phyloP scores from a whole-genome alignment of 768 basidiomycete genomes.

The Lactifluus piperatus region DNA sequence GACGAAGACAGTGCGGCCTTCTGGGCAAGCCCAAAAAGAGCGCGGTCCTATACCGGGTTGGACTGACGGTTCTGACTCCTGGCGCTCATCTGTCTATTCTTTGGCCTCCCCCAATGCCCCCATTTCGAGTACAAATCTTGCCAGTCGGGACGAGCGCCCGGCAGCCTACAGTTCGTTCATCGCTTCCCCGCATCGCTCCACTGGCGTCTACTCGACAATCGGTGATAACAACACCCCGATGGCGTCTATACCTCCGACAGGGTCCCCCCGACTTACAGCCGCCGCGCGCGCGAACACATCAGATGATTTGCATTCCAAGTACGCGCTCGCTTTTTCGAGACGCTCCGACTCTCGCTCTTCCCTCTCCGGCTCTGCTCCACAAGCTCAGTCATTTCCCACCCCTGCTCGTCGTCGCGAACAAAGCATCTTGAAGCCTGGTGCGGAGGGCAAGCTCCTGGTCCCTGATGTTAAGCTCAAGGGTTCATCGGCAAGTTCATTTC shows the following conservation, averaged over 20 bases:
- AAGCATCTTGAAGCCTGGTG: conserved; percentile 47
- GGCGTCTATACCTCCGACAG: conserved; percentile 6
- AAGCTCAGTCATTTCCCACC: conserved; percentile 27
- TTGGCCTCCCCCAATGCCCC: conserved; percentile 35
- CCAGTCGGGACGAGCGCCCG: conserved; percentile 26
- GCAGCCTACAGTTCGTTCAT: conserved; percentile 39
- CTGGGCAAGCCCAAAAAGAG: conserved; percentile 24
- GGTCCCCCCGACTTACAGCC: conserved; percentile 24
- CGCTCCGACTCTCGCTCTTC: conserved; percentile 44
- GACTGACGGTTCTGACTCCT: conserved; percentile 58
- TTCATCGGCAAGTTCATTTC: conserved; percentile 28
- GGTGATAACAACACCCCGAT: conserved; percentile 25
- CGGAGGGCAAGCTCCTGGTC: conserved; percentile 56
- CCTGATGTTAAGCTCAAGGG: conserved; percentile 36
- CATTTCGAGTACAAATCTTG: conserved; percentile 18
- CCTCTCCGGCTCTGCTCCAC: conserved; percentile 26
- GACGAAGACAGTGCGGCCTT: conserved; percentile 22
- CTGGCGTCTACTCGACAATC: conserved; percentile 42
- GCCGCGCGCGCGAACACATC: conserved; percentile 22
- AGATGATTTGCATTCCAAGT: conserved; percentile 47
- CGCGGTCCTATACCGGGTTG: conserved; percentile 50
- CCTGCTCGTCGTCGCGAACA: conserved; percentile 39
- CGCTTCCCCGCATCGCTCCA: conserved; percentile 42
- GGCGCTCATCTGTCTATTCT: conserved; percentile 58
- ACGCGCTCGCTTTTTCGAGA: conserved; percentile 47